phyloP scores from a whole-genome alignment of 495 filamentous ascomycete genomes.

The Penicilliopsis zonata region DNA sequence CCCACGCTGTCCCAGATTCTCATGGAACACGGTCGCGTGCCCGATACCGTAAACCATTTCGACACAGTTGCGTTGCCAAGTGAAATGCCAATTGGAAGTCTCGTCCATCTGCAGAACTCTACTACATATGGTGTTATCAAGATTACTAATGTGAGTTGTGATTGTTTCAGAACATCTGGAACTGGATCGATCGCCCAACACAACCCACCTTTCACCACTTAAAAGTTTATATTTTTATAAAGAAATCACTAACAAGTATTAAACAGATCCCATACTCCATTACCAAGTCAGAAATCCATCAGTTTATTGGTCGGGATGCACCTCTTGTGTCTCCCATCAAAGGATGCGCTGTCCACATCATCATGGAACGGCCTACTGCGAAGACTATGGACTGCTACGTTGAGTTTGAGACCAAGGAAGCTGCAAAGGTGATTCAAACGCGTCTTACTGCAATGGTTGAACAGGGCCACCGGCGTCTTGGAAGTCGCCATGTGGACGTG shows the following conservation, averaged over 20 bases:
- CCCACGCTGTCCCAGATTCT: too few species aligned
- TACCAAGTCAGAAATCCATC: constrained; percentile 53
- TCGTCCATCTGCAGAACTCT: constrained; percentile 6
- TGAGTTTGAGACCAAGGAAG: constrained; percentile 44
- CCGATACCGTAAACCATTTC: constrained; percentile 3
- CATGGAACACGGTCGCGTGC: neutral
- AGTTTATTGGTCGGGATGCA: constrained; percentile 58
- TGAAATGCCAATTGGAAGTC: constrained; percentile 16
- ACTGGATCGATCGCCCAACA: too few species aligned
- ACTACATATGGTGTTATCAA: constrained; percentile 30
- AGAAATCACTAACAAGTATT: constrained; percentile 1
- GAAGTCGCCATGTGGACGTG: constrained; percentile 52
- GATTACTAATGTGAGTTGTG: constrained; percentile 32
- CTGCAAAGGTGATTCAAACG: constrained; percentile 36
- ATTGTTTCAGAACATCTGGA: neutral
- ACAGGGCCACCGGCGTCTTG: constrained; percentile 41
- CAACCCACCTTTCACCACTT: too few species aligned
- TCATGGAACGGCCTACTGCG: constrained; percentile 66
- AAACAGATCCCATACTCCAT: constrained; percentile 56
- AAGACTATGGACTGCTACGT: constrained; percentile 72
- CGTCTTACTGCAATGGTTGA: constrained; percentile 30
- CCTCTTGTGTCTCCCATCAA: constrained; percentile 38
- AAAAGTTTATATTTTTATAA: constrained; percentile 2
- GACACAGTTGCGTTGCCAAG: constrained; percentile 5
- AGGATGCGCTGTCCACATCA: constrained; percentile 61